Evolutionary conservation across 306 rosid genomes (phyloP), one percentile per base, ranked within the genome.

Genomic region (Datisca glomerata): DNA sequence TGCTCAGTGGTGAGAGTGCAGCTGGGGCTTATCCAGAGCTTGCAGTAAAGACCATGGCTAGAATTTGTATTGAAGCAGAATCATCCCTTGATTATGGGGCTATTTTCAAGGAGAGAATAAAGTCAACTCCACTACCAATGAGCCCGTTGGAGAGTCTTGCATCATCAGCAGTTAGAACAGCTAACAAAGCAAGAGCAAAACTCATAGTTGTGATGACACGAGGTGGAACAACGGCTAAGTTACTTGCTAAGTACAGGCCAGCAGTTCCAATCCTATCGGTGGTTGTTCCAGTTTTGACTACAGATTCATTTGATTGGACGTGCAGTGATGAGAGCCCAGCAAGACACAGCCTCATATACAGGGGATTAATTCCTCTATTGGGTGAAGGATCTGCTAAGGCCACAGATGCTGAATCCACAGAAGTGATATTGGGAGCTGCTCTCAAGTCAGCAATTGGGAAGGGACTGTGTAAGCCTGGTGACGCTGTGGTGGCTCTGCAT

Each of bases 21-120:
- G 36, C 36, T 14, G 36, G 36, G 4, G 36, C 36, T 31, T 31
- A 31, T 31, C 36, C 36, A 31, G 36, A 31, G n/a, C 36, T 31
- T 31, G 36, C 36, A 11, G 36, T 31, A 14, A 12, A 31, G 13
- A 31, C 36, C 36, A 31, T 31, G 36, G 36, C 36, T 3, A 31
- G n/a, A 31, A 31, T 31, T 8, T 31, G 36, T 31, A 14, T 31
- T 31, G 36, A 31, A 31, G 36, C 36, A 8, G 36, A 31, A 31
- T 8, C n/a, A 12, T 8, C 36, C 36, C 36, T 31, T 14, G n/a
- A 31, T 14, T 31, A 31, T 31, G 36, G 36, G n/a, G 36, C 9
- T 31, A 12, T 31, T 14, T 31, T 31, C 36, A 31, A 31, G n/a
- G 2, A 12, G 13, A 31, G 9, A 0, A 31, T 31, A 14, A 14